These are phyloP conservation scores for Panus rudis DNA, from an alignment of 768 basidiomycete genomes.

Conservation along the genomic window DNA sequence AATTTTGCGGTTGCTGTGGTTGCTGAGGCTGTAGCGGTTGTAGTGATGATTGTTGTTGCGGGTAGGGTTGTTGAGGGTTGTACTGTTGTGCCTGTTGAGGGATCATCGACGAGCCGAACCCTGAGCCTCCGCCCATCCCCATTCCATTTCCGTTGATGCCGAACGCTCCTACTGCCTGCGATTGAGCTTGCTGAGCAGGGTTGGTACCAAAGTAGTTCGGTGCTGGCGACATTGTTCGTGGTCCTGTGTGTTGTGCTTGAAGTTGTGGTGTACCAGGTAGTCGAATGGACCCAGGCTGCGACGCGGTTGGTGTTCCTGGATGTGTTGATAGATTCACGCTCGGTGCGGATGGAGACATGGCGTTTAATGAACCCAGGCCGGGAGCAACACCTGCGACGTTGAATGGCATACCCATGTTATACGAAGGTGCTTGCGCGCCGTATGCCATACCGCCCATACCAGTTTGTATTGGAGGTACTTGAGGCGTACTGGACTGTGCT, in stretches of 20 bases:
- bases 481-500: not conserved
- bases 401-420: too few species aligned
- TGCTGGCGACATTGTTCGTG: constrained; percentile 12
- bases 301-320: too few species aligned
- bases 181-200: not conserved
- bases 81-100: constrained; percentile 10
- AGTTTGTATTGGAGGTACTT: not conserved
- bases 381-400: too few species aligned
- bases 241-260: constrained; percentile 10
- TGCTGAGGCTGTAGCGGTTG: constrained; percentile 17
- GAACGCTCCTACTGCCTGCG: not conserved
- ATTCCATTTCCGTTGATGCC: not conserved
- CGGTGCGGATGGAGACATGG: too few species aligned
- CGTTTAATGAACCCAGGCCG: too few species aligned
- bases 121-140: constrained; percentile 3
- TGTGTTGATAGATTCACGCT: too few species aligned
- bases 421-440: too few species aligned
- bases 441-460: too few species aligned
- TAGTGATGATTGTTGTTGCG: constrained; percentile 15
- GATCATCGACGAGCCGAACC: constrained; percentile 8
- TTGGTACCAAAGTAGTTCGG: constrained; percentile 19
- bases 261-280: constrained; percentile 31
- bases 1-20: constrained; percentile 13
- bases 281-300: constrained; percentile 14
- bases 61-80: constrained; percentile 11